Evolutionary conservation across 164 flowering plant genomes (phyloP), one percentile per base, ranked within the genome.

Genomic region (Berberis thunbergii): DNA sequence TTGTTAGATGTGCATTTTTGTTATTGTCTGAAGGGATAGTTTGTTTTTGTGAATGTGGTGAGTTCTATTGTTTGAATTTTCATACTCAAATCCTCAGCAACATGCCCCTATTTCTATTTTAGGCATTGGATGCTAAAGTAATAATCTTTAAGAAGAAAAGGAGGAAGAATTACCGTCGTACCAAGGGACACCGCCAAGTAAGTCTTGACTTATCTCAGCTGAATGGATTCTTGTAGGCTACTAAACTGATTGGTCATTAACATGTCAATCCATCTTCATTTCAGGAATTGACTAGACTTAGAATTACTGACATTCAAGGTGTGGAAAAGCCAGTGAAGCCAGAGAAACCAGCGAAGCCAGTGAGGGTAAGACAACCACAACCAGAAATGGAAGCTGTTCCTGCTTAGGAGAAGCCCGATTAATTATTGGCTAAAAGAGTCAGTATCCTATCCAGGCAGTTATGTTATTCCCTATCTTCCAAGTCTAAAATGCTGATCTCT

Each of bases 141-240:
- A 84, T 95, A 53, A 89, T 91, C 67, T 95, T 95, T 59, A 95
- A 95, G 90, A 95, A 95, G 76, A 95, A 95, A 77, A 82, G 97
- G 66, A 84, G 97, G 64, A 95, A 95, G 87, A 91, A 91, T 66
- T 95, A 95, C 70, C 87, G 97, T 1, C 69, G 97, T 69, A 87
- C 94, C 64, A 95, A 85, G 69, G 97, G 97, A 52, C 99, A 95
- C 71, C 87, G 97, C 43, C 99, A 91, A 90, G 97, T 95, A 84
- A 68, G 52, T 66, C 38, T 45, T 39, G 64, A 10, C 5, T 1
- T 8, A 61, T 42, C 42, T 45, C 39, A 56, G 40, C 2, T 40
- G 41, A 11, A 40, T 41, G 6, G 9, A 6, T 1, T 26, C 3
- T 9, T 7, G 58, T 55, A 2, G 38, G 13, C 13, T 26, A 11